phyloP scores from a whole-genome alignment of 2,329 filamentous ascomycete genomes.

The Fusarium anguioides region DNA sequence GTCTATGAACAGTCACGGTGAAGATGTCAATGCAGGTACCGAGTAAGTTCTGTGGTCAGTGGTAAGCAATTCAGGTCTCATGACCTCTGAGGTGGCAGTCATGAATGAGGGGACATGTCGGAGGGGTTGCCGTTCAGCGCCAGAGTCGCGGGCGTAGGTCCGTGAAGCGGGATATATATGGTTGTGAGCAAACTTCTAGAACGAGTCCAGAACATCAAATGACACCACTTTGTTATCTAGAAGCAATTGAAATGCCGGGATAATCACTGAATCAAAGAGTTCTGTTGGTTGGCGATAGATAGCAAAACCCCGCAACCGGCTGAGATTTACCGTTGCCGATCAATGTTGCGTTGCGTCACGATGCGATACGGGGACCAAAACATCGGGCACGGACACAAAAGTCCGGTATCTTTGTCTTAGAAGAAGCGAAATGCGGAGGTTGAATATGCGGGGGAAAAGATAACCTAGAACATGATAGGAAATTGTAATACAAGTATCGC shows the following conservation, averaged over 20 bases:
- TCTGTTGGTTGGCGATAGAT: slow-evolving; percentile 8
- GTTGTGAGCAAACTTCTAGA: not conserved
- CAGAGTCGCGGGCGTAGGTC: not conserved
- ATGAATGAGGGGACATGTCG: not conserved
- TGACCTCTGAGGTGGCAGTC: too few species aligned
- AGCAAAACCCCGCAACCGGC: slow-evolving; percentile 18
- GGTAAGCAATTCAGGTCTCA: not conserved
- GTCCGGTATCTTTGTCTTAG: slow-evolving; percentile 8
- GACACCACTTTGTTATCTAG: not conserved
- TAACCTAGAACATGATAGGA: slow-evolving; percentile 36
- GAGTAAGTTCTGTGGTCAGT: too few species aligned
- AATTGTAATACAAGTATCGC: slow-evolving; percentile 27
- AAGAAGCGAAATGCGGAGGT: slow-evolving; percentile 23
- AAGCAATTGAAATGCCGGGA: not conserved
- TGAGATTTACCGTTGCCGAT: slow-evolving; percentile 25
- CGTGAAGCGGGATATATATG: not conserved
- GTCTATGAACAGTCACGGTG: too few species aligned
- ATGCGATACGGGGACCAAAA: slow-evolving; percentile 5
- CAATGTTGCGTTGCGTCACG: slow-evolving; percentile 33
- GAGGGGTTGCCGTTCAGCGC: not conserved
- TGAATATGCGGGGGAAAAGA: slow-evolving; percentile 22
- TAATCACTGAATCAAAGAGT: not conserved
- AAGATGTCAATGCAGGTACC: too few species aligned
- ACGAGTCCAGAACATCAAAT: not conserved
- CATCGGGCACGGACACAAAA: slow-evolving; percentile 27